Percentiles rank a stretch among this genome's conserved stretches.
These are phyloP conservation scores for Kingdonia uniflora DNA, from an alignment of 164 flowering plant genomes.

Conservation along the genomic window DNA sequence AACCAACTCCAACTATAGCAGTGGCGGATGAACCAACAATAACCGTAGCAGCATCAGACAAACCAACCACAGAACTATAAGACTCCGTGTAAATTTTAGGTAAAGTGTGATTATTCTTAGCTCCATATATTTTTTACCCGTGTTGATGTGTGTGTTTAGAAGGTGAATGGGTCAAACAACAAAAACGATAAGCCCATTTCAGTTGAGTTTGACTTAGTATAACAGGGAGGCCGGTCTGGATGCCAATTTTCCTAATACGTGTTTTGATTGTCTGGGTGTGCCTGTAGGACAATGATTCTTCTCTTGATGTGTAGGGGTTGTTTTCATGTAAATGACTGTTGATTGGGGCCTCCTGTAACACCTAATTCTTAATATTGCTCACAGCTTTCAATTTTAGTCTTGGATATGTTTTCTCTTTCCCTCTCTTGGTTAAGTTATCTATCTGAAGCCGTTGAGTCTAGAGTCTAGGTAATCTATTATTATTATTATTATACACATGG, in stretches of 20 bases:
- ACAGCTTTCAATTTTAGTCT: slow-evolving; percentile 6
- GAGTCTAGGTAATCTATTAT: background rate
- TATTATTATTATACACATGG: too few relatives aligned
- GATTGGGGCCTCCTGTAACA: slow-evolving; percentile 2
- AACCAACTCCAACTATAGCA: slow-evolving; percentile 6
- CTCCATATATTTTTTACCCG: slow-evolving; percentile 2
- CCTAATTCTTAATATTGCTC: background rate
- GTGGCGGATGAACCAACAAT: background rate
- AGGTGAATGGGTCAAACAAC: slow-evolving; percentile 14
- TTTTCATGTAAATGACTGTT: slow-evolving; percentile 13
- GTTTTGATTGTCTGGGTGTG: background rate
- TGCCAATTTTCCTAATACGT: background rate
- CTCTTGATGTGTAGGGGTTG: background rate
- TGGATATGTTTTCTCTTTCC: too few relatives aligned
- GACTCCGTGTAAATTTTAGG: slow-evolving; percentile 19
- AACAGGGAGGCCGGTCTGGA: background rate
- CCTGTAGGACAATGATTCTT: background rate
- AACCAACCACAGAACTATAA: slow-evolving; percentile 7
- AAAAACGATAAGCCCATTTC: slow-evolving; percentile 13
- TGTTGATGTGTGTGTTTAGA: slow-evolving; percentile 8
- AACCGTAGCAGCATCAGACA: background rate
- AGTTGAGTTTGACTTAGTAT: background rate
- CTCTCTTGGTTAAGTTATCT: background rate
- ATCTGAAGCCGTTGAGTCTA: background rate
- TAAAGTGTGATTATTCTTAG: slow-evolving; percentile 23